Evolutionary conservation across 306 rosid genomes (phyloP).

Genomic region (Pyrus bretschneideri): DNA sequence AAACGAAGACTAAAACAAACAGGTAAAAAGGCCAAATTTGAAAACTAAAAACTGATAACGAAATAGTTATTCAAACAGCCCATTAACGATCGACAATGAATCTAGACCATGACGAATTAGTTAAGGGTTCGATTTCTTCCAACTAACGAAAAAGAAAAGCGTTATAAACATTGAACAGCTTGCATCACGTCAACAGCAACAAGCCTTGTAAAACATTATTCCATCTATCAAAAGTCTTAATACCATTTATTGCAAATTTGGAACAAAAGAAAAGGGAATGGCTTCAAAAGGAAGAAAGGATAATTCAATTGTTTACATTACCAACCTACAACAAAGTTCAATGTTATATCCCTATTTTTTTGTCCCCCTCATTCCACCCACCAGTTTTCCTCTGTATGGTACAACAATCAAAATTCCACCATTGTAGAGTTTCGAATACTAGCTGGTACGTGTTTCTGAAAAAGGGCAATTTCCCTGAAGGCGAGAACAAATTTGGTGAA

Average conservation of each 20-base stretch:
- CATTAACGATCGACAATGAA: no score
- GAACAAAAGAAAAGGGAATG: background rate
- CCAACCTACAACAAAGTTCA: background rate
- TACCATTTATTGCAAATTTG: background rate
- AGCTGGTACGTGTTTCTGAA: background rate
- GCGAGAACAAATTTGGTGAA: background rate
- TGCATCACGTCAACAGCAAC: background rate
- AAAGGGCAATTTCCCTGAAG: background rate
- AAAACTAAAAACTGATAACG: no score
- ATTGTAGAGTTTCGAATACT: background rate
- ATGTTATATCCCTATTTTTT: background rate
- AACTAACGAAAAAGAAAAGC: no score
- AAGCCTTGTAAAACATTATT: background rate
- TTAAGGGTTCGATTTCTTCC: background rate
- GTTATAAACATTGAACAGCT: background rate
- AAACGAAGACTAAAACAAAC: no score
- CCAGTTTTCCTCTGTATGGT: background rate
- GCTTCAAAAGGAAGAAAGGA: background rate
- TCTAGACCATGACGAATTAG: no score
- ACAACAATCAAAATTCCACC: background rate
- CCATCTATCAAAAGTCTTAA: background rate
- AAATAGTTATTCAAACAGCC: no score
- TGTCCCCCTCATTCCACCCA: slow-evolving; percentile 2
- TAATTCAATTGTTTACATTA: background rate
- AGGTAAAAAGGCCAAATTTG: no score